A percentile compares a stretch with the other conserved stretches of the same genome.
Evolutionary conservation across 192 early-diverging fungal species (phyloP).

Genomic region (Piromyces finnis): DNA sequence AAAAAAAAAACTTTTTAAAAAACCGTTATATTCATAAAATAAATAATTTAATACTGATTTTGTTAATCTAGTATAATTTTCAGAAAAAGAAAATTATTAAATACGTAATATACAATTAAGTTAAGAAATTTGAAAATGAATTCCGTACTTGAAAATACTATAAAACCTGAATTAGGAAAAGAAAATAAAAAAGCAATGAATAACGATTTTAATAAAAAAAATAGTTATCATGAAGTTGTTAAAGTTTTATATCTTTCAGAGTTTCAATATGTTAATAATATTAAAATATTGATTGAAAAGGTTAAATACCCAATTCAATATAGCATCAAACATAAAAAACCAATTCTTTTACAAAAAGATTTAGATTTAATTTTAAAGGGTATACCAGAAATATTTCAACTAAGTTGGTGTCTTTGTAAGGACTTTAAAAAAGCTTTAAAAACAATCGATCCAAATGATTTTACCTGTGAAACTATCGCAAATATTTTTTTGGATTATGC

Average conservation of each 20-base stretch:
- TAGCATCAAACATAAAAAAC: not conserved
- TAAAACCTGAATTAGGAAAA: not conserved
- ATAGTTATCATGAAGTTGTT: not conserved
- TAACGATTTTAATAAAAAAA: not conserved
- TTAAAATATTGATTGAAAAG: not conserved
- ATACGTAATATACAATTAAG: too few relatives aligned
- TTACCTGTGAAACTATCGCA: not conserved
- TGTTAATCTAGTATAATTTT: too few relatives aligned
- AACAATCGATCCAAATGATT: not conserved
- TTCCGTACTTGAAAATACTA: not conserved
- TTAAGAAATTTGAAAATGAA: too few relatives aligned
- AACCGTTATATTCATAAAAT: too few relatives aligned
- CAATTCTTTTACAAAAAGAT: not conserved
- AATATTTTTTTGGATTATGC: not conserved
- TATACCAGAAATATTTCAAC: not conserved
- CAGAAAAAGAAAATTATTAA: too few relatives aligned
- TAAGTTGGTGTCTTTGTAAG: not conserved
- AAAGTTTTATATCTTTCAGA: not conserved
- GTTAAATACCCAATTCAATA: not conserved
- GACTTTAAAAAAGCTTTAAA: not conserved
- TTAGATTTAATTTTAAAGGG: not conserved
- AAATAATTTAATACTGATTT: too few relatives aligned
- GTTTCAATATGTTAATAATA: not conserved
- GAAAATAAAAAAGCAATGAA: not conserved
- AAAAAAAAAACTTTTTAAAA: too few relatives aligned